These are phyloP conservation scores for Carpinus fangiana DNA, from an alignment of 306 rosid species.

Conservation along the genomic window DNA sequence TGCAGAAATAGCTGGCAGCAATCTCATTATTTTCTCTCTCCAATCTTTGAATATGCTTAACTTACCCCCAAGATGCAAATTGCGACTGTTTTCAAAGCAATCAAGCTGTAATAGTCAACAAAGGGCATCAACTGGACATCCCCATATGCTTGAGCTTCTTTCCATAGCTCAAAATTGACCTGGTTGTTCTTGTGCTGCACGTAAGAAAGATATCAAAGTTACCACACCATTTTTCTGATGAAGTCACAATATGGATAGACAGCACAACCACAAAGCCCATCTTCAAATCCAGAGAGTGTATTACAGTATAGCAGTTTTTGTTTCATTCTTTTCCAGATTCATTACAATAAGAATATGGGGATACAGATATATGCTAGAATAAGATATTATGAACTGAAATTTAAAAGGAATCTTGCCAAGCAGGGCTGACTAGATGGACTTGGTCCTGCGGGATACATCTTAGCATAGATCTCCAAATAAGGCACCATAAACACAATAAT, in stretches of 20 bases:
- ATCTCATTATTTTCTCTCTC: constrained; percentile 17
- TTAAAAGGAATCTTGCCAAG: neutral
- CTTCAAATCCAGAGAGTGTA: neutral
- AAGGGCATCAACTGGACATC: constrained; percentile 92
- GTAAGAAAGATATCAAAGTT: constrained; percentile 25
- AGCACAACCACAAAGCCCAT: neutral
- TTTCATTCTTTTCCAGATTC: neutral
- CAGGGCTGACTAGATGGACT: neutral
- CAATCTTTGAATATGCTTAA: constrained; percentile 32
- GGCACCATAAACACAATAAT: constrained; percentile 15
- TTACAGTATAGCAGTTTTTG: constrained; percentile 17
- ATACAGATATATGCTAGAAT: neutral
- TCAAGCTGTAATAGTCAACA: constrained; percentile 88
- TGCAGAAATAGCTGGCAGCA: constrained; percentile 11
- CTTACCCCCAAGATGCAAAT: constrained; percentile 89
- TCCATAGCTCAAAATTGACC: constrained; percentile 84
- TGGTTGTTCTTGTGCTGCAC: constrained; percentile 79
- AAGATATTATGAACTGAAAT: constrained; percentile 6
- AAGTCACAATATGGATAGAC: constrained; percentile 7
- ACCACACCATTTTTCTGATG: constrained; percentile 5
- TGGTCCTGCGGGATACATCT: neutral
- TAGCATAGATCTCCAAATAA: constrained; percentile 17
- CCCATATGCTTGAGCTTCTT: constrained; percentile 85
- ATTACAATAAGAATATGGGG: neutral
- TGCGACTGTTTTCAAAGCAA: constrained; percentile 85